Percentiles rank a stretch among this genome's conserved stretches.
Conservation (phyloP, 2,329 filamentous ascomycete species). For the Didymella keratinophila region DNA sequence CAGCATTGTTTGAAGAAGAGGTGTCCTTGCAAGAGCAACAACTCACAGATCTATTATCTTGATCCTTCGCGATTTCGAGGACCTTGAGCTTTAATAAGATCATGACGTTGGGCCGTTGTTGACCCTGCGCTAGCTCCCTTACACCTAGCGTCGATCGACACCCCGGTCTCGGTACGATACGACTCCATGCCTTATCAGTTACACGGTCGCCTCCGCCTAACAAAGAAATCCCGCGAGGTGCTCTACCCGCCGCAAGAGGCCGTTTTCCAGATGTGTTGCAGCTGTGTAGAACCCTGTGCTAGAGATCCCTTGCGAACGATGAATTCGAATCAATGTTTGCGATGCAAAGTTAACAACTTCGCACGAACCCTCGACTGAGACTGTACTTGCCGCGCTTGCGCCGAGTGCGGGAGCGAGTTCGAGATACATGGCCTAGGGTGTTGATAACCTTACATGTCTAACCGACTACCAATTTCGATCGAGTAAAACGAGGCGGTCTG, state of each 20-base stretch:
- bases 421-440: conserved; percentile 29
- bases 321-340: not conserved
- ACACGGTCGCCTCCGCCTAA: conserved; percentile 18
- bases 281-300: too few species aligned
- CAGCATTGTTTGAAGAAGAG: not conserved
- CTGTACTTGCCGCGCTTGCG: conserved; percentile 20
- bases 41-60: not conserved
- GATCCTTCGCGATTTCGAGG: conserved; percentile 7
- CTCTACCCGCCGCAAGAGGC: not conserved
- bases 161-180: conserved; percentile 16
- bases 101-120: conserved; percentile 31
- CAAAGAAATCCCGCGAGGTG: conserved; percentile 4
- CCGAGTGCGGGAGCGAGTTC: conserved; percentile 25
- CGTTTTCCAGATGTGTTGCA: not conserved
- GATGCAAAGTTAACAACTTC: not conserved
- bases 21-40: not conserved
- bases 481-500: conserved; percentile 41
- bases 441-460: conserved; percentile 43
- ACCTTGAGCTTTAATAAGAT: conserved; percentile 23
- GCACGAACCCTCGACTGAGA: conserved; percentile 13
- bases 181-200: conserved; percentile 36
- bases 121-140: conserved; percentile 41
- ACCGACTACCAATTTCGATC: conserved; percentile 40
- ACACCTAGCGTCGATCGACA: conserved; percentile 31
- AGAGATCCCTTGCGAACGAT: not conserved